Percentiles rank a stretch among this genome's conserved stretches.
Evolutionary conservation across 768 basidiomycete species (phyloP).

Genomic region (Suillus decipiens): DNA sequence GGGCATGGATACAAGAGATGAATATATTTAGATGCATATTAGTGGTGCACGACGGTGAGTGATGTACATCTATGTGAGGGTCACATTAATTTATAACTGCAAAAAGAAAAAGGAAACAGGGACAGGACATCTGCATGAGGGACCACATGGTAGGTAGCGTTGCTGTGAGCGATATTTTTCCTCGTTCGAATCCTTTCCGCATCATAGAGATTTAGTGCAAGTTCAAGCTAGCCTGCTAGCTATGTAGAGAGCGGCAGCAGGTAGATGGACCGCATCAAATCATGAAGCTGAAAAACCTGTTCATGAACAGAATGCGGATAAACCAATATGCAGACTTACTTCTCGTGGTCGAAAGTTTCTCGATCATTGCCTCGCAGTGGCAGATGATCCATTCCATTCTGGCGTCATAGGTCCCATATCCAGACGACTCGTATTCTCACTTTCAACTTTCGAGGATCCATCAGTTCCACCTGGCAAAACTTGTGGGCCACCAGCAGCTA

Average conservation of each 20-base stretch:
- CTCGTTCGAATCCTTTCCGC: slow-evolving; percentile 5
- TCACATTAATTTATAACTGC: slow-evolving; percentile 1
- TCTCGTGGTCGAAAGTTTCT: slow-evolving; percentile 8
- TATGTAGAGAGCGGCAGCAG: background rate
- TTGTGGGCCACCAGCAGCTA: slow-evolving; percentile 10
- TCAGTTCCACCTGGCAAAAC: slow-evolving; percentile 14
- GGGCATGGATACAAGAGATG: slow-evolving; percentile 13
- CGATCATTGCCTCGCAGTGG: slow-evolving; percentile 19
- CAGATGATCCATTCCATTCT: slow-evolving; percentile 14
- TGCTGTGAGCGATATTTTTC: slow-evolving; percentile 18
- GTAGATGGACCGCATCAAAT: background rate
- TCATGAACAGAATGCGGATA: slow-evolving; percentile 14
- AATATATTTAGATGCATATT: slow-evolving; percentile 2
- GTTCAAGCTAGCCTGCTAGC: slow-evolving; percentile 1
- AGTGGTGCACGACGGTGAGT: background rate
- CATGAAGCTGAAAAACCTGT: slow-evolving; percentile 9
- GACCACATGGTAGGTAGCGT: background rate
- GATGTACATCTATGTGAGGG: slow-evolving; percentile 8
- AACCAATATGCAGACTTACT: slow-evolving; percentile 15
- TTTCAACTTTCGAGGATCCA: slow-evolving; percentile 10
- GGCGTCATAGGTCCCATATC: slow-evolving; percentile 13
- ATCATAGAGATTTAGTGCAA: slow-evolving; percentile 13
- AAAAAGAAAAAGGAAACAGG: background rate
- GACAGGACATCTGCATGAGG: background rate
- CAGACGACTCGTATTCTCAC: slow-evolving; percentile 6